Base-by-base conservation (phyloP, 441 rosid genomes). In the Melastoma candidum region DNA sequence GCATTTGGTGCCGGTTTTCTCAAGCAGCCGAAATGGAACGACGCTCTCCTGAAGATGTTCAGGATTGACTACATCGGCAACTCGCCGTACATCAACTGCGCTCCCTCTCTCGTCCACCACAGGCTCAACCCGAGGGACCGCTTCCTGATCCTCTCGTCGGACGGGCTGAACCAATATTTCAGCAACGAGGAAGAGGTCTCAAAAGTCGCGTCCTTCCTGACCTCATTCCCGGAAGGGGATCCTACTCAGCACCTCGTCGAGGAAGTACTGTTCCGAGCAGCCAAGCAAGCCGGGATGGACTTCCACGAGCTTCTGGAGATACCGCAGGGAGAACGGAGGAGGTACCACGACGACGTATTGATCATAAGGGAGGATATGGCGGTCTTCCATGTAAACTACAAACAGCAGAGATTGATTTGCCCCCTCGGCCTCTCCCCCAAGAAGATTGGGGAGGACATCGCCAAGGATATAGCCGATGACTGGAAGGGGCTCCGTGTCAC, bases 1-100 rank as follows among this genome's bases (percentile, higher is more conserved):
- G 92, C 92, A 6, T 84, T 84, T 45, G 88, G 92, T 0, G 81
- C 81, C 7, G 92, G 84, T 27, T 81, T 79, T 72, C 82, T 84
- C 22, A 84, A 84, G 60, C 77, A 81, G 90, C 83, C 77, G 2
- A 78, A 70, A 64, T 78, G 84, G 87, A 83, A 83, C 58, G 78
- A 80, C 39, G 81, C 83, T 11, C 68, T 83, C 46, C 59, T 73
- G 45, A 81, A 77, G 65, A 75, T 78, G 78, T 78, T 83, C 50
- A 73, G 81, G 59, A 77, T 80, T 12, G 65, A 80, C 57, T 83
- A 80, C 61, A 51, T 80, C 2, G 90, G 90, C 11, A 70, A 67
- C 45, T 76, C 76, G 1, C 85, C 87, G 3, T 83, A 83, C 71
- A 53, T 83, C 53, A 74, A 77, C 13, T 83, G 87, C 46, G 53